Base-by-base conservation (phyloP, 2,329 filamentous ascomycete species). In the Hymenoscyphus repandus region DNA sequence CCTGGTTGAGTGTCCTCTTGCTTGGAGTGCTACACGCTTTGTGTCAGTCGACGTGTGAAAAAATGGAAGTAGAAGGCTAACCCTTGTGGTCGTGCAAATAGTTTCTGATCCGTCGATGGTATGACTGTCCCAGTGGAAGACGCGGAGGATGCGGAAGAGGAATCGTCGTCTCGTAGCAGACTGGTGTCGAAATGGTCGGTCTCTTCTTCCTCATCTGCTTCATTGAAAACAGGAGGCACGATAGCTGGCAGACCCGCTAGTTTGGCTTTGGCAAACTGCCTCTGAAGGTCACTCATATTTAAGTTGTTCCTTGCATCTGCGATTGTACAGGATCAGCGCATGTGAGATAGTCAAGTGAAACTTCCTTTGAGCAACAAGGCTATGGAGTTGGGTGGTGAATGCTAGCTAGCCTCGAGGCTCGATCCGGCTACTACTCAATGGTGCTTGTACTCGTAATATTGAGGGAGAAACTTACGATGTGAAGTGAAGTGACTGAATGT, bases 71-170 rank as follows among this genome's bases (percentile, higher is more conserved):
- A 50, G 39, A 58, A 51, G 50, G 72, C 72, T 64, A 74, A 88
- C 85, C 82, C 78, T 70, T 79, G 77, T 42, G 84, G 82, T 58
- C 85, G 78, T 51, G 85, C 85, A 70, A 90, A 90, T 37, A 90
- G 73, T 55, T 84, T 85, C 60, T 85, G 81, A 58, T 80, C 85
- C 6, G 82, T 80, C 4, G 87, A 88, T 1, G 91, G 90, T 56
- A 90, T 85, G 54, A 97, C 79, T n/a, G 92, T 97, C 22, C 91
- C 90, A 3, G 90, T 90, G 1, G 91, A 96, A 3, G 91, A 95
- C 34, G 89, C 85, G n/a, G 90, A 96, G 0, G 87, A 95, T 12
- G 88, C 80, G 6, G 83, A 86, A 1, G 84, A 88, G 12, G 83
- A 87, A 66, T 88, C 85, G 57, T 85, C 82, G 61, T 88, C 64